Percentiles rank a stretch among this genome's conserved stretches.
phyloP scores from a whole-genome alignment of 129 eudicot species.

The Artemisia annua region DNA sequence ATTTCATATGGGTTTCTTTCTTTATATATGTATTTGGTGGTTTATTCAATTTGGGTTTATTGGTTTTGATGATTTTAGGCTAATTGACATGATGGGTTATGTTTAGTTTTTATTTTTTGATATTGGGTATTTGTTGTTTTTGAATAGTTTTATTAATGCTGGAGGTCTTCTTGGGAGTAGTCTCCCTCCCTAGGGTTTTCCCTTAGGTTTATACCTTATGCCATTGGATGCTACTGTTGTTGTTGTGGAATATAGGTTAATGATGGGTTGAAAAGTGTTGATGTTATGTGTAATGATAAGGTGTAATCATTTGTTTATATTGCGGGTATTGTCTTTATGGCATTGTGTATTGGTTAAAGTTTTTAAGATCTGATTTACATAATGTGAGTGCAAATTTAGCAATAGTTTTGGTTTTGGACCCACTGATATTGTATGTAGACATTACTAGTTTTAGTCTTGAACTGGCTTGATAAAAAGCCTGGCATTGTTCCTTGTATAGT shows the following conservation, averaged over 20 bases:
- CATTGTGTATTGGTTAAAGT: not conserved
- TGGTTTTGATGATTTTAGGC: slow-evolving; percentile 8
- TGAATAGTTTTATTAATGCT: not conserved
- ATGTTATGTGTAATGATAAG: not conserved
- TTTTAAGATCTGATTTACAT: too few relatives aligned
- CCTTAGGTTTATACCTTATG: too few relatives aligned
- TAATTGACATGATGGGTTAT: not conserved
- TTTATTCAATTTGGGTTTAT: slow-evolving; percentile 19
- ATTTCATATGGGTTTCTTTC: not conserved
- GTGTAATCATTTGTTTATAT: slow-evolving; percentile 1
- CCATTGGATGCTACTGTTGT: too few relatives aligned
- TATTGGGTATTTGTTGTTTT: slow-evolving; percentile 11
- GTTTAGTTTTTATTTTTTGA: not conserved
- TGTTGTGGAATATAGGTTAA: not conserved
- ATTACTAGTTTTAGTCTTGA: too few relatives aligned
- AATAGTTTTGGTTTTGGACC: too few relatives aligned
- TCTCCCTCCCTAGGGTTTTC: too few relatives aligned
- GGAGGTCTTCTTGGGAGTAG: too few relatives aligned
- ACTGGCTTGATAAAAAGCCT: too few relatives aligned
- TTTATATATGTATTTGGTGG: not conserved
- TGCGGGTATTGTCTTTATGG: not conserved
- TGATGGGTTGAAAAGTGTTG: slow-evolving; percentile 4
- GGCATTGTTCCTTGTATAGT: not conserved
- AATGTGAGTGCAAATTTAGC: too few relatives aligned
- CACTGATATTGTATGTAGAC: too few relatives aligned